Evolutionary conservation across 306 rosid species (phyloP).

Genomic region (Rosa lucieae): DNA sequence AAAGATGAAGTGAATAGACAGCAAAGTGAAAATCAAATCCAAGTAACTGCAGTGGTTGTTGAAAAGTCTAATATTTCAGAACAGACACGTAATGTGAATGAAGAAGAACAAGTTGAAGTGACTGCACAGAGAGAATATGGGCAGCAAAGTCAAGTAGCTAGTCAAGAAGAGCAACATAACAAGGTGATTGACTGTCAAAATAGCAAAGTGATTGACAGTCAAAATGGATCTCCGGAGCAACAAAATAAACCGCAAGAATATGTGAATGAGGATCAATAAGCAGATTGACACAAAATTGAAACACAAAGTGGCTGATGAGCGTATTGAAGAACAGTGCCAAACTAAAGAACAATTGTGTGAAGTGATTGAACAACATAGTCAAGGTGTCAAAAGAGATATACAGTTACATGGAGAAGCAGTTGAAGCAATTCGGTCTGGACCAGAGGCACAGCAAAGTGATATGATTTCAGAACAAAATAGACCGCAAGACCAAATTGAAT

Average conservation of each 20-base stretch:
- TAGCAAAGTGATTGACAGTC: not conserved
- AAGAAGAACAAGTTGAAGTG: conserved; percentile 6
- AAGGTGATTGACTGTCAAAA: not conserved
- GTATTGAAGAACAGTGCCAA: conserved; percentile 17
- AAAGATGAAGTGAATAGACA: not conserved
- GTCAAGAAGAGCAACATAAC: not conserved
- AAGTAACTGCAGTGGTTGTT: too few relatives aligned
- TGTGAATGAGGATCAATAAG: not conserved
- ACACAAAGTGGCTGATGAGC: conserved; percentile 20
- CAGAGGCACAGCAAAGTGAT: not conserved
- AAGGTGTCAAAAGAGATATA: not conserved
- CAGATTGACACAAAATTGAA: not conserved
- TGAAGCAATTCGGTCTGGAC: conserved; percentile 5
- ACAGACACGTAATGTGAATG: conserved; percentile 3
- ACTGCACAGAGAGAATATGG: not conserved
- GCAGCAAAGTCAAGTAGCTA: not conserved
- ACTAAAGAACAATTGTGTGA: not conserved
- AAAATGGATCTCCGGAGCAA: not conserved
- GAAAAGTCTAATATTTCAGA: not conserved
- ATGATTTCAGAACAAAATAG: conserved; percentile 9
- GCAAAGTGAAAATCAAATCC: too few relatives aligned
- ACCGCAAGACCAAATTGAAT: conserved; percentile 1
- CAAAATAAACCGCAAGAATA: not conserved
- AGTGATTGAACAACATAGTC: conserved; percentile 10
- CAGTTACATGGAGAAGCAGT: conserved; percentile 18